Conservation (phyloP, 2,329 filamentous ascomycete genomes). For the Penicillium polonicum region DNA sequence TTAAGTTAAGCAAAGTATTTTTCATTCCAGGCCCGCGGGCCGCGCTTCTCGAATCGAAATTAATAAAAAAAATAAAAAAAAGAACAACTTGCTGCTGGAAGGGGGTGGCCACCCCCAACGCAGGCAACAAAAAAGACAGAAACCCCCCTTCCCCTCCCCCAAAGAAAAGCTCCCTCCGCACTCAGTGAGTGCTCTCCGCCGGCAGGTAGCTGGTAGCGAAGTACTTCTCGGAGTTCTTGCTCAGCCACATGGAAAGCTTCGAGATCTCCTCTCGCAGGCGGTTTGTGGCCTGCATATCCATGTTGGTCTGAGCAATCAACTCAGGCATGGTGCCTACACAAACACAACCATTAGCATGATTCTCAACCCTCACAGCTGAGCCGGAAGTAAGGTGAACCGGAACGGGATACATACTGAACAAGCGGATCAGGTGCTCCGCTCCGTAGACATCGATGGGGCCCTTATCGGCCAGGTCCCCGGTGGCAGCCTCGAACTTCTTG, state of each 20-base stretch:
- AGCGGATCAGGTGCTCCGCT: constrained; percentile 82
- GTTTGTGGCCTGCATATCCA: constrained; percentile 88
- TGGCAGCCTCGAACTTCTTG: constrained; percentile 64
- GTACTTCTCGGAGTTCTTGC: constrained; percentile 71
- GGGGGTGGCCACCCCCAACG: not conserved
- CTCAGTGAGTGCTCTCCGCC: constrained; percentile 39
- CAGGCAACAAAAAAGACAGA: not conserved
- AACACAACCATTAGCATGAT: not conserved
- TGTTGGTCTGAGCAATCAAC: constrained; percentile 93
- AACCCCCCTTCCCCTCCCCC: not conserved
- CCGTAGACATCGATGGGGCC: constrained; percentile 80
- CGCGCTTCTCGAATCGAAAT: not conserved
- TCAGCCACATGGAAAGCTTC: constrained; percentile 83
- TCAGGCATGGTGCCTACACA: constrained; percentile 79
- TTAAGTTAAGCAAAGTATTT: not conserved
- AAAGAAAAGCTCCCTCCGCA: not conserved
- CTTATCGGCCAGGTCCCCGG: constrained; percentile 67
- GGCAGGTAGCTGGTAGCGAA: constrained; percentile 56
- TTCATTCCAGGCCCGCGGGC: not conserved
- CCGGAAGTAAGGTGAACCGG: not conserved
- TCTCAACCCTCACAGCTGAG: not conserved
- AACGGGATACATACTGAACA: constrained; percentile 68
- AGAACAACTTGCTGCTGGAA: not conserved
- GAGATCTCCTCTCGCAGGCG: constrained; percentile 84
- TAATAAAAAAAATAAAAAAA: not conserved